Evolutionary conservation across 2,329 filamentous ascomycete genomes (phyloP).

Genomic region (Alternaria metachromatica): DNA sequence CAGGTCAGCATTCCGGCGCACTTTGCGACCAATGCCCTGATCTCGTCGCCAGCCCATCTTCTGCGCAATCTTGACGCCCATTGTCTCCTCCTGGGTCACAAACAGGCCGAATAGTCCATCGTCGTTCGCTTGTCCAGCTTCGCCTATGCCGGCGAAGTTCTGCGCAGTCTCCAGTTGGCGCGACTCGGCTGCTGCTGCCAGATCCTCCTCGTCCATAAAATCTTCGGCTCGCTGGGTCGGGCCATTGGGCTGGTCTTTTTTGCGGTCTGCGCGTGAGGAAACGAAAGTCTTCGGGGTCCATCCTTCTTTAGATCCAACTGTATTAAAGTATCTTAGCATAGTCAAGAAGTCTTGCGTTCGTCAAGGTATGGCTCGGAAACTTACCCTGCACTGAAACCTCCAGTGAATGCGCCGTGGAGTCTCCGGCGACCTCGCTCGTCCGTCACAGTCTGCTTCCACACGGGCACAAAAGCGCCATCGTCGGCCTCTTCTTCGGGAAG

Average conservation of each 20-base stretch:
- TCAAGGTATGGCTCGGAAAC: conserved; percentile 41
- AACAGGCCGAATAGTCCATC: conserved; percentile 75
- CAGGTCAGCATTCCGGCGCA: conserved; percentile 75
- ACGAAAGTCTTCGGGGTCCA: conserved; percentile 94
- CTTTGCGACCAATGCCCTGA: conserved; percentile 88
- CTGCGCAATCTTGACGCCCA: conserved; percentile 83
- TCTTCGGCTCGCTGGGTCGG: conserved; percentile 75
- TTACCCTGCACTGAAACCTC: conserved; percentile 95
- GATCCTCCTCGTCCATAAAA: conserved; percentile 98
- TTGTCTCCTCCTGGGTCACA: conserved; percentile 75
- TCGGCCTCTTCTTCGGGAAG: conserved; percentile 80
- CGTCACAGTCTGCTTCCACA: conserved; percentile 98
- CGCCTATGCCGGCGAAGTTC: conserved; percentile 78
- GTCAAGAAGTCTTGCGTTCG: conserved; percentile 43
- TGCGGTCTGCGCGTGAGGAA: conserved; percentile 82
- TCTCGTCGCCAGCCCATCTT: conserved; percentile 97
- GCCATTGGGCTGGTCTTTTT: conserved; percentile 66
- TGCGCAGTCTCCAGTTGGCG: conserved; percentile 75
- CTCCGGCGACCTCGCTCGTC: conserved; percentile 91
- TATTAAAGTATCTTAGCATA: conserved; percentile 85
- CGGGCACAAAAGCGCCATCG: conserved; percentile 87
- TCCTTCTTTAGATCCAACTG: conserved; percentile 96
- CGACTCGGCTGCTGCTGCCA: conserved; percentile 83
- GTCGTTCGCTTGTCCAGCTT: conserved; percentile 60
- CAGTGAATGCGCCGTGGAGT: conserved; percentile 94